A percentile compares a stretch with the other conserved stretches of the same genome.
phyloP scores from a whole-genome alignment of 176 grass and related monocot species.

The Carex myosuroides region DNA sequence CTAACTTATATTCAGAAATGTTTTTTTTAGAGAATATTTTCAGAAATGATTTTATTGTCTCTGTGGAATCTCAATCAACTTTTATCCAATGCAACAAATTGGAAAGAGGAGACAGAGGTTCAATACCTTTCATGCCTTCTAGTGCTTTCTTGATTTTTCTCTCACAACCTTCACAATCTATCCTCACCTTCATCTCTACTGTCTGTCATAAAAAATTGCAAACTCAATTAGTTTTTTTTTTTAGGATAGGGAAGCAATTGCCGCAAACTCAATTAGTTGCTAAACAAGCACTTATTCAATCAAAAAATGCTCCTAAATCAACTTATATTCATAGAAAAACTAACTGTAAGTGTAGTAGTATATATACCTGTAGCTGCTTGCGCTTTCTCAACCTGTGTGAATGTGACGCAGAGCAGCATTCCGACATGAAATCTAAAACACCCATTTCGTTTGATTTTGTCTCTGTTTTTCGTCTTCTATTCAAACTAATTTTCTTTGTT shows the following conservation, averaged over 20 bases:
- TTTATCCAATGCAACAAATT: not conserved
- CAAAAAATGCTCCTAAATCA: not conserved
- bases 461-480: not conserved
- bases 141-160: slow-evolving; percentile 66
- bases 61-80: not conserved
- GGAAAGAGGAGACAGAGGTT: slow-evolving; percentile 8
- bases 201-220: slow-evolving; percentile 31
- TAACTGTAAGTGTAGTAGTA: not conserved
- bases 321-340: not conserved
- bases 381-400: slow-evolving; percentile 1
- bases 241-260: not conserved
- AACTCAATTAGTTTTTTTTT: not conserved
- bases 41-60: not conserved
- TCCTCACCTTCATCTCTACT: slow-evolving; percentile 86
- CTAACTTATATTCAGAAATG: not conserved
- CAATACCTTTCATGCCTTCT: slow-evolving; percentile 46
- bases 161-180: slow-evolving; percentile 97
- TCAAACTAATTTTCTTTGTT: not conserved
- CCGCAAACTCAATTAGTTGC: too few species aligned
- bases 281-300: not conserved
- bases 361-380: slow-evolving; percentile 34
- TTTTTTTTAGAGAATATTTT: not conserved
- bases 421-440: slow-evolving; percentile 19
- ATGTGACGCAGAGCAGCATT: slow-evolving; percentile 11
- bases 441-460: slow-evolving; percentile 28